Base-by-base conservation (phyloP, 148 eudicot genomes). In the Hydrangea macrophylla region DNA sequence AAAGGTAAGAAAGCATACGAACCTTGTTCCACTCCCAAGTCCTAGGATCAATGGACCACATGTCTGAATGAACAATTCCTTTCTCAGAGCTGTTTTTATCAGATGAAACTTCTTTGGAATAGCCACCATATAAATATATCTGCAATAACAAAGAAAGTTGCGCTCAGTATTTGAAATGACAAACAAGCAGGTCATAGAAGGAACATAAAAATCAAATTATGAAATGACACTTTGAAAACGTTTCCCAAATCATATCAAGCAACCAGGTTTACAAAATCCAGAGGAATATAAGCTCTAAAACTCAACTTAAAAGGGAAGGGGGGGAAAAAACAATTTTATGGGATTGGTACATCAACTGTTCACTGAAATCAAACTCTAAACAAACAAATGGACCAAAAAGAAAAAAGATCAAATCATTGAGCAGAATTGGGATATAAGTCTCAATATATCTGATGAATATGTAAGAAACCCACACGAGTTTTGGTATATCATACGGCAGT, bases 21-120 rank as follows among this genome's bases (percentile, higher is more conserved):
- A 92, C 98, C 98, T 93, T 93, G 80, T 90, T 93, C 97, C 98
- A 93, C 58, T 88, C 96, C 98, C 98, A 93, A 60, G 96, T 93
- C 81, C 82, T 86, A 28, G 97, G 97, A 72, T 93, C 96, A 83
- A 93, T 92, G 62, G 89, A 85, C 95, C 95, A 93, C 92, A 94
- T 83, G 71, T 94, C 98, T 62, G 98, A 80, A 74, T 94, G 98
- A 53, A 94, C 97, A 55, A 80, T 84, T 65, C 98, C 98, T 78
- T 90, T 94, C 82, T 94, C 98, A 32, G 96, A 84, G 77, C 78
- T 75, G 45, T 72, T 85, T 76, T 88, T 88, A 62, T 88, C 98
- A 7, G 94, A 81, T 11, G 88, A 79, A 68, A 94, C 82, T 79
- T 86, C 98, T 81, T 94, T 94, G 61, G 84, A 88, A 73, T 94